Percentiles rank a stretch among this genome's conserved stretches.
Evolutionary conservation across 2,329 filamentous ascomycete species (phyloP).

Genomic region (Cordyceps sp.): DNA sequence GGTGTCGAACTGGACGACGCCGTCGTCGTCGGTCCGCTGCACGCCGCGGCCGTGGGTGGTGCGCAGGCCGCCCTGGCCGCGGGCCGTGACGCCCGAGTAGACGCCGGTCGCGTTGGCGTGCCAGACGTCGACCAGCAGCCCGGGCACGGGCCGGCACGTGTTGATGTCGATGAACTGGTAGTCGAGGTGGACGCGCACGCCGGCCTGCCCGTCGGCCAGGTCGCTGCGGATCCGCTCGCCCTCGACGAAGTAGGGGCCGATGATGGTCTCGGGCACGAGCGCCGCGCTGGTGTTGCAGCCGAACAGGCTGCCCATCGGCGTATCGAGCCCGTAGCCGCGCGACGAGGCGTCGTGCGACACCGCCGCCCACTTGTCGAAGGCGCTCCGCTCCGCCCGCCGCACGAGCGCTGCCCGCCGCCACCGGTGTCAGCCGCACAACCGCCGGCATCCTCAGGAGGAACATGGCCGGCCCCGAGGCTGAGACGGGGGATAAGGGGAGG

Average conservation of each 20-base stretch:
- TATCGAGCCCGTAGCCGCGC: conserved; percentile 1
- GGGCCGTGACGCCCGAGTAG: conserved; percentile 21
- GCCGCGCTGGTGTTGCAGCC: conserved; percentile 5
- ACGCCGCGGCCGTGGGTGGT: conserved; percentile 22
- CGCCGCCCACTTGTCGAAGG: conserved; percentile 2
- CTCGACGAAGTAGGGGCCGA: conserved; percentile 12
- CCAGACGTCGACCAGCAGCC: conserved; percentile 26
- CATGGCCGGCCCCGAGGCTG: too few species aligned
- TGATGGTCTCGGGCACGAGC: conserved; percentile 5
- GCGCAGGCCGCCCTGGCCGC: conserved; percentile 18
- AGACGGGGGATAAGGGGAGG: not conserved
- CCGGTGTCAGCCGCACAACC: too few species aligned
- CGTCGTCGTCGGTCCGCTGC: conserved; percentile 20
- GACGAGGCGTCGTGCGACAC: conserved; percentile 2
- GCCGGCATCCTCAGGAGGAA: too few species aligned
- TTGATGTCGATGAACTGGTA: conserved; percentile 24
- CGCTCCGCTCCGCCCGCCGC: conserved; percentile 1
- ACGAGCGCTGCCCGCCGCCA: conserved; percentile 1
- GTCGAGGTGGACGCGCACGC: conserved; percentile 23
- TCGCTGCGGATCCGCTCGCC: conserved; percentile 21
- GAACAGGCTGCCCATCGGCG: conserved; percentile 3
- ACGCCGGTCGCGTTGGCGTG: conserved; percentile 27
- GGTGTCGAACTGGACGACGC: conserved; percentile 22
- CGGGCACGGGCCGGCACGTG: conserved; percentile 21
- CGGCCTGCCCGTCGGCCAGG: conserved; percentile 21